phyloP scores from a whole-genome alignment of 768 basidiomycete species.

The Agrocybe chaxingu region DNA sequence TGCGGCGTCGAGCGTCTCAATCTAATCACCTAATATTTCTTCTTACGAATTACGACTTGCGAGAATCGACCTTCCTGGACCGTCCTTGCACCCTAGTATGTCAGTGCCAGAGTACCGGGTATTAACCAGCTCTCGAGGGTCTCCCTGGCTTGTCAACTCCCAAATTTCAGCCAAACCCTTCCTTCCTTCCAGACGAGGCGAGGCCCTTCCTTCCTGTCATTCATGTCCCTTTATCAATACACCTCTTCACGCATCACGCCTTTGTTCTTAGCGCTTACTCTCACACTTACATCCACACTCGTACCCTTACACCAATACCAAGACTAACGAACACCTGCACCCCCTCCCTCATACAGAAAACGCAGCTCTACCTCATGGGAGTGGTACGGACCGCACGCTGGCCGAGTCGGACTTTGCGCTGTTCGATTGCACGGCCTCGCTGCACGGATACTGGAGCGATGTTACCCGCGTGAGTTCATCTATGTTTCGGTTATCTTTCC shows the following conservation, averaged over 20 bases:
- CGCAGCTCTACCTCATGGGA: conserved; percentile 83
- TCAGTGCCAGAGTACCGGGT: no score
- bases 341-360: conserved; percentile 49
- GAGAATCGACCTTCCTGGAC: no score
- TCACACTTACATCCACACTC: neutral
- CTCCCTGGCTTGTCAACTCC: no score
- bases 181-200: no score
- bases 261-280: conserved; percentile 1
- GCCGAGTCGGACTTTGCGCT: conserved; percentile 60
- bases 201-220: no score
- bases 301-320: neutral
- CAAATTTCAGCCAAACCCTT: no score
- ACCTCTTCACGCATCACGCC: neutral
- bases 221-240: no score
- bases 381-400: conserved; percentile 65
- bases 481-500: neutral
- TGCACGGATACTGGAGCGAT: conserved; percentile 77
- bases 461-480: conserved; percentile 62
- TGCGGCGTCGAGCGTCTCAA: no score
- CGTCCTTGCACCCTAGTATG: no score
- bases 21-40: no score
- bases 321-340: neutral
- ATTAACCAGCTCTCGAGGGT: no score
- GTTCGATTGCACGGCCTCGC: conserved; percentile 68
- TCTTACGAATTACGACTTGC: no score